A percentile compares a stretch with the other conserved stretches of the same genome.
These are phyloP conservation scores for Fonsecaea erecta DNA, from an alignment of 2,329 filamentous ascomycete species.

Conservation along the genomic window DNA sequence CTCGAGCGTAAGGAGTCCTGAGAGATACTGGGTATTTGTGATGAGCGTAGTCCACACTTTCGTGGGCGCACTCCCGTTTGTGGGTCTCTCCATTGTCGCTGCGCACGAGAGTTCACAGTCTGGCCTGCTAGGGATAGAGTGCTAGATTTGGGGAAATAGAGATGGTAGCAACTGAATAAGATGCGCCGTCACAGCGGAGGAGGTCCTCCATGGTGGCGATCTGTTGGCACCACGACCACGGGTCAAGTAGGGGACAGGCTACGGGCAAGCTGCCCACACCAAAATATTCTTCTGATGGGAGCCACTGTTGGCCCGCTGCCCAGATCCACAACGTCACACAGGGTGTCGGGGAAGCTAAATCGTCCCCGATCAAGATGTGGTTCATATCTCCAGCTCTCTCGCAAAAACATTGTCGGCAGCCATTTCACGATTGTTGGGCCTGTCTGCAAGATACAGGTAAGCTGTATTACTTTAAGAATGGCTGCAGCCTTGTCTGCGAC, in stretches of 20 bases:
- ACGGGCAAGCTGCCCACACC: neutral
- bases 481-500: neutral
- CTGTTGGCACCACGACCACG: neutral
- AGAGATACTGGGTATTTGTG: constrained; percentile 80
- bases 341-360: constrained; percentile 28
- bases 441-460: neutral
- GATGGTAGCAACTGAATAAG: constrained; percentile 6
- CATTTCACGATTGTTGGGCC: neutral
- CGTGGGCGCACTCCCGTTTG: constrained; percentile 18
- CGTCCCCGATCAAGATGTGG: constrained; percentile 21
- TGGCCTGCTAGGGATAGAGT: neutral
- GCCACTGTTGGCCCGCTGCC: neutral
- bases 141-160: neutral
- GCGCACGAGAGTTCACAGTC: neutral
- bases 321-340: neutral
- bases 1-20: constrained; percentile 80
- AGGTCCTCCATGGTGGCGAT: constrained; percentile 1
- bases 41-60: constrained; percentile 86
- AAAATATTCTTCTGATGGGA: neutral
- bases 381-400: neutral
- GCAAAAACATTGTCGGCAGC: neutral
- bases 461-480: constrained; percentile 11
- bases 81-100: constrained; percentile 3
- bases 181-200: constrained; percentile 8
- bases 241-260: neutral